Evolutionary conservation across 2,329 filamentous ascomycete genomes (phyloP).

Genomic region (Lecanicillium sp.): DNA sequence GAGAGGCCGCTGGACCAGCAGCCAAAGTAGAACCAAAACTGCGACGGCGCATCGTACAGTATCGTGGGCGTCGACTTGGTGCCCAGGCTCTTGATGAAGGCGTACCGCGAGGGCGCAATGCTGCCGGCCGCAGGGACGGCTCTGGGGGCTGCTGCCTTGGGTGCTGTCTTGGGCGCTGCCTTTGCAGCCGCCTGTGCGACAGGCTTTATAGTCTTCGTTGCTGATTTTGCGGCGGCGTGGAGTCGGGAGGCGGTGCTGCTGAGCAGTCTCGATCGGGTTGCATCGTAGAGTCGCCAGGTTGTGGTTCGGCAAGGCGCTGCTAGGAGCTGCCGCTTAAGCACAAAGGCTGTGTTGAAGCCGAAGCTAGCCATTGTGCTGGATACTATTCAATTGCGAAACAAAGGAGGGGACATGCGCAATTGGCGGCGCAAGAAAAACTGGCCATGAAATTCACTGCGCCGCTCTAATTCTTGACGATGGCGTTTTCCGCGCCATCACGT

Average conservation of each 20-base stretch:
- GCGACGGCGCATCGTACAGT: slow-evolving; percentile 60
- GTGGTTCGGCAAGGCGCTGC: slow-evolving; percentile 3
- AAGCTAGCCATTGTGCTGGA: neutral
- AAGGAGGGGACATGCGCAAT: neutral
- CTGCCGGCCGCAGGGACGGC: slow-evolving; percentile 16
- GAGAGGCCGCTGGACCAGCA: slow-evolving; percentile 50
- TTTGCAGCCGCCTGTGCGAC: no score
- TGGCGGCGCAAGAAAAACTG: neutral
- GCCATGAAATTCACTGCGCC: no score
- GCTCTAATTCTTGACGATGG: no score
- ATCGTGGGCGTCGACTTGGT: slow-evolving; percentile 49
- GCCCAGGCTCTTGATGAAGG: slow-evolving; percentile 51
- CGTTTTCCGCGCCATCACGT: no score
- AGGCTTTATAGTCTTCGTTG: neutral
- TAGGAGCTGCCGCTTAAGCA: slow-evolving; percentile 6
- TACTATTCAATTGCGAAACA: neutral
- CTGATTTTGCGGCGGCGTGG: neutral
- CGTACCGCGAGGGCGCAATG: slow-evolving; percentile 29
- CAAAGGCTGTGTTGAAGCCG: neutral
- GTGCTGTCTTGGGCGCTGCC: neutral
- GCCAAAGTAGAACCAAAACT: slow-evolving; percentile 55
- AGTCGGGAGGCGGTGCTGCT: slow-evolving; percentile 1
- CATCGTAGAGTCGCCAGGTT: slow-evolving; percentile 1
- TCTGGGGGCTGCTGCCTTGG: slow-evolving; percentile 8
- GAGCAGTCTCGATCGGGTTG: slow-evolving; percentile 5